These are phyloP conservation scores for Metarhizium sp. DNA, from an alignment of 2,329 filamentous ascomycete species.

Conservation along the genomic window DNA sequence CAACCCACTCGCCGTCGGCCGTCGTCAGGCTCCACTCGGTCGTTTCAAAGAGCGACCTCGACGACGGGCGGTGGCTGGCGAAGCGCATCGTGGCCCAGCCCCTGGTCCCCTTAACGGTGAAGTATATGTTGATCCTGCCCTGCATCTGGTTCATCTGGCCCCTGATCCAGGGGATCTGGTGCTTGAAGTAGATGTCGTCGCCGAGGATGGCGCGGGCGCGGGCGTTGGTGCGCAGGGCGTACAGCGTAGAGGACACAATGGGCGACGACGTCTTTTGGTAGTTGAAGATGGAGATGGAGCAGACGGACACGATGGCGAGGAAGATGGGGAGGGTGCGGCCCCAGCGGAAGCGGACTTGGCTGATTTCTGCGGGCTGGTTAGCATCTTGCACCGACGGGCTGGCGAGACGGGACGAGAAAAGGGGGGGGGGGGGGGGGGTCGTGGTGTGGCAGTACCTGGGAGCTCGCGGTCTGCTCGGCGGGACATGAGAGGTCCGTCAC, in stretches of 20 bases:
- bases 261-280: slow-evolving; percentile 93
- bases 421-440: background rate
- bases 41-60: slow-evolving; percentile 67
- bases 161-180: slow-evolving; percentile 73
- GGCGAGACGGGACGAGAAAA: too few relatives aligned
- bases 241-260: slow-evolving; percentile 79
- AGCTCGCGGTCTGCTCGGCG: slow-evolving; percentile 57
- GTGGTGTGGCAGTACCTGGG: slow-evolving; percentile 36
- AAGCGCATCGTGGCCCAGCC: slow-evolving; percentile 69
- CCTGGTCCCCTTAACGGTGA: slow-evolving; percentile 75
- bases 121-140: slow-evolving; percentile 79
- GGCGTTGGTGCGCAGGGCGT: slow-evolving; percentile 75
- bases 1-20: slow-evolving; percentile 49
- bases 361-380: slow-evolving; percentile 24
- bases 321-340: slow-evolving; percentile 73
- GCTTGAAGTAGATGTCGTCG: slow-evolving; percentile 75
- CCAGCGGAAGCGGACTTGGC: slow-evolving; percentile 48
- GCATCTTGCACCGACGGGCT: too few relatives aligned
- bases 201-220: slow-evolving; percentile 70
- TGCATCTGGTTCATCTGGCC: slow-evolving; percentile 91
- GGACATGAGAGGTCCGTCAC: slow-evolving; percentile 56
- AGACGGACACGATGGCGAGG: slow-evolving; percentile 57
- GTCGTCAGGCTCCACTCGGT: slow-evolving; percentile 80
- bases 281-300: slow-evolving; percentile 90
- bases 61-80: slow-evolving; percentile 56